Base-by-base conservation (phyloP, 2,329 filamentous ascomycete genomes). In the Beauveria sp. region DNA sequence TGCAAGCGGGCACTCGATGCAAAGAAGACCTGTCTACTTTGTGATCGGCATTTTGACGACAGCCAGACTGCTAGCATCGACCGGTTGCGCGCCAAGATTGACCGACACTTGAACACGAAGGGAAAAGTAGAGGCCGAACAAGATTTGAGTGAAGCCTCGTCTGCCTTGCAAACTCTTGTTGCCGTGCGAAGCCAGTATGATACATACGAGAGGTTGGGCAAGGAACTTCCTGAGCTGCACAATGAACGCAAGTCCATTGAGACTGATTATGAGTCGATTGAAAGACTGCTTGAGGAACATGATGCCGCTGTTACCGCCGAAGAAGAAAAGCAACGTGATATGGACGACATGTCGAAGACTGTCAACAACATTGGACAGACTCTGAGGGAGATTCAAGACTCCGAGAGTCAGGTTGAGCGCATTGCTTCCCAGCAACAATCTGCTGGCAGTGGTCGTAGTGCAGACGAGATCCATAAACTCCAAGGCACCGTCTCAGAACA, bases 391-490 rank as follows among this genome's bases (percentile, higher is more conserved):
- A 89, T 93, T 63, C 79, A 79, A 52, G 86, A 87, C 43, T 86
- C 90, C 5, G 84, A 90, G 68, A 76, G 77, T 45, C 89, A 96
- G 71, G 88, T 97, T 55, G 80, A 88, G 61, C 86, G 89, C 59
- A 83, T 96, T 55, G 80, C 85, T 62, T 86, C 86, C 9, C 91
- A 92, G 66, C 89, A 97, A 70, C 86, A 88, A 68, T 84, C 87
- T 62, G 82, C 86, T 16, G 79, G 81, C 28, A 73, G 81, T 10
- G 82, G 84, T 16, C 85, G 90, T 64, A 90, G 89, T 34, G 82
- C 91, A 7, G 90, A 96, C 59, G 90, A 95, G 66, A 92, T 98
- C 58, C 89, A 95, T 67, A 86, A 90, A 58, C 84, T 92, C 53
- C 84, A 92, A 64, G 85, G 85, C 53, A 75, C 78, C 20, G 81